These are phyloP conservation scores for Ceratobasidium theobromae DNA, from an alignment of 1,284 basidiomycete species.

Conservation along the genomic window DNA sequence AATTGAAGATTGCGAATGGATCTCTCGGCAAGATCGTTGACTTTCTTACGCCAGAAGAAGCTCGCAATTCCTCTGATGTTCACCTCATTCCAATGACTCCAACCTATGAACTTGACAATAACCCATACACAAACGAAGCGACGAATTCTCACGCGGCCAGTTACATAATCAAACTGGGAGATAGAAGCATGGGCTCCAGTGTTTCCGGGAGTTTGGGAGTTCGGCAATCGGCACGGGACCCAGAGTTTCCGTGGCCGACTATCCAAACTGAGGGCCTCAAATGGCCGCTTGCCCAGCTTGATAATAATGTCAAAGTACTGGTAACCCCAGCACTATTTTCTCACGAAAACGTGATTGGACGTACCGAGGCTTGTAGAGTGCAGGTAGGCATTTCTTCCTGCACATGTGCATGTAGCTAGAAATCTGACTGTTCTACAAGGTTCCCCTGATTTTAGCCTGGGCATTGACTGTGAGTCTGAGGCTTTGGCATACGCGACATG, in stretches of 20 bases:
- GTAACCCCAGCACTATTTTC: constrained; percentile 36
- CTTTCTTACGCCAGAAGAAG: constrained; percentile 20
- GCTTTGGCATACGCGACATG: neutral
- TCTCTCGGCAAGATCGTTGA: constrained; percentile 28
- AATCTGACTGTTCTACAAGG: too few relatives aligned
- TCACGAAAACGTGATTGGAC: constrained; percentile 37
- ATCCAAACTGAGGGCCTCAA: neutral
- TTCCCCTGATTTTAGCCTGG: constrained; percentile 81
- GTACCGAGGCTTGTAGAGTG: constrained; percentile 37
- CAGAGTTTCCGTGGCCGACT: neutral
- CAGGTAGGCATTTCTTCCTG: constrained; percentile 36
- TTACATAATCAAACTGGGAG: too few relatives aligned
- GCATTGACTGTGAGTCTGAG: constrained; percentile 47
- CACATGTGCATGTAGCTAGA: too few relatives aligned
- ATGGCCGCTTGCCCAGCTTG: constrained; percentile 35
- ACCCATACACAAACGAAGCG: too few relatives aligned
- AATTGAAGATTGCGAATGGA: constrained; percentile 31
- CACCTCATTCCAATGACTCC: too few relatives aligned
- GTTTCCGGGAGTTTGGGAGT: too few relatives aligned
- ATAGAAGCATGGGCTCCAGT: too few relatives aligned
- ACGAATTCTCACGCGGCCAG: too few relatives aligned
- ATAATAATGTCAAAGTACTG: constrained; percentile 11
- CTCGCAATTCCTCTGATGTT: too few relatives aligned
- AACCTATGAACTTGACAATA: too few relatives aligned
- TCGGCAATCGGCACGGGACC: neutral